These are phyloP conservation scores for Teratosphaeria destructans DNA, from an alignment of 2,329 filamentous ascomycete genomes.

Conservation along the genomic window DNA sequence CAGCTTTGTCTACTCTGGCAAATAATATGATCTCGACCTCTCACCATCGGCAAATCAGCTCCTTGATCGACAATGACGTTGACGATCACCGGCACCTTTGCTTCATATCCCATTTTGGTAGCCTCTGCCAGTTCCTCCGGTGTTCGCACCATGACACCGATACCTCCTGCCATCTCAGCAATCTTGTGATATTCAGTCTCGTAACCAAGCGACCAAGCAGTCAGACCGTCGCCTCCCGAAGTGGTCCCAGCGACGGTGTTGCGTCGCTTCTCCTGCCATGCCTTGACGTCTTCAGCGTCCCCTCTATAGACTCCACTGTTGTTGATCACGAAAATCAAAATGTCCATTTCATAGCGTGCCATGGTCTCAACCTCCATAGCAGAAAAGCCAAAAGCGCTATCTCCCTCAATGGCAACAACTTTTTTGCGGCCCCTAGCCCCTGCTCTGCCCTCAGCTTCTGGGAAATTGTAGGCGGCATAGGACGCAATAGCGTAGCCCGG, in stretches of 20 bases:
- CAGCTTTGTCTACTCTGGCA: background rate
- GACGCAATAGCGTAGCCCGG: slow-evolving; percentile 48
- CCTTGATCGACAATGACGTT: slow-evolving; percentile 45
- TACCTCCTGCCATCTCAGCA: slow-evolving; percentile 45
- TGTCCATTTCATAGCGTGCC: slow-evolving; percentile 44
- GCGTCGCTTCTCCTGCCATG: slow-evolving; percentile 36
- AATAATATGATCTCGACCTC: slow-evolving; percentile 1
- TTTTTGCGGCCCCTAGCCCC: slow-evolving; percentile 35
- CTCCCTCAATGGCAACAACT: slow-evolving; percentile 46
- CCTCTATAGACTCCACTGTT: slow-evolving; percentile 38
- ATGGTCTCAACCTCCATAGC: slow-evolving; percentile 48
- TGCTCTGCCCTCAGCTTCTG: slow-evolving; percentile 25
- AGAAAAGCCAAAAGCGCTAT: slow-evolving; percentile 47
- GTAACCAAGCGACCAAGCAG: slow-evolving; percentile 37
- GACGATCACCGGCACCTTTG: slow-evolving; percentile 40
- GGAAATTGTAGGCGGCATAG: slow-evolving; percentile 44
- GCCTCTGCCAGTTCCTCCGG: slow-evolving; percentile 42
- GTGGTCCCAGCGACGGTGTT: slow-evolving; percentile 27
- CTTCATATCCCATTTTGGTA: slow-evolving; percentile 41
- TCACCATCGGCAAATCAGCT: slow-evolving; percentile 18
- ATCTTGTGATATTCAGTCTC: slow-evolving; percentile 47
- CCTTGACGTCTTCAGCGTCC: slow-evolving; percentile 26
- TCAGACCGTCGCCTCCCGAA: slow-evolving; percentile 35
- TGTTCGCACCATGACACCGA: slow-evolving; percentile 42
- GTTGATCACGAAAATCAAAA: slow-evolving; percentile 43